These are phyloP conservation scores for Apiospora rasikravindrae DNA, from an alignment of 2,329 filamentous ascomycete genomes.

Conservation along the genomic window DNA sequence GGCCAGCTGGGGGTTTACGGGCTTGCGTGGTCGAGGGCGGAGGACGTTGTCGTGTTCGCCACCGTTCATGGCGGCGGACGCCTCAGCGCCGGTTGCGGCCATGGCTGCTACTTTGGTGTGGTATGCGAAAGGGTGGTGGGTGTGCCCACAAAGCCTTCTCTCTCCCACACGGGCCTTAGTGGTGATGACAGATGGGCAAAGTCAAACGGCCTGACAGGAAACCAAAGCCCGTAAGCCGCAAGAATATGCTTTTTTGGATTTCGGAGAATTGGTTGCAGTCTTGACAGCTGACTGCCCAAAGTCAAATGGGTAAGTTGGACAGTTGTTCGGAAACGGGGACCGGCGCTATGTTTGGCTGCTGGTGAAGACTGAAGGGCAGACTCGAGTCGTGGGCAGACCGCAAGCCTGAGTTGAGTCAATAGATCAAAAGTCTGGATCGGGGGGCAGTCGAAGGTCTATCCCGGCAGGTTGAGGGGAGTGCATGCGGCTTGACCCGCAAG, in stretches of 20 bases:
- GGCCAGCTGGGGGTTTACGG: slow-evolving; percentile 53
- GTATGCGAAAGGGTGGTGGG: neutral
- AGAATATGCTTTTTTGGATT: neutral
- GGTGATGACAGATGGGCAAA: neutral
- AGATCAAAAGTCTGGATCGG: neutral
- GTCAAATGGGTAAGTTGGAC: neutral
- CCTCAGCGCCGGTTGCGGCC: slow-evolving; percentile 25
- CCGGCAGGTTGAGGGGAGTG: neutral
- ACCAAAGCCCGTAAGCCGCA: neutral
- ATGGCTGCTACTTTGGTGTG: neutral
- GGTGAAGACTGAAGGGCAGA: neutral
- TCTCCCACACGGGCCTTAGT: neutral
- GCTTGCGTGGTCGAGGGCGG: slow-evolving; percentile 56
- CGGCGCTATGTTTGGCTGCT: neutral
- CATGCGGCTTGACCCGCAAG: slow-evolving; percentile 7
- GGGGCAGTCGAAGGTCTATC: neutral
- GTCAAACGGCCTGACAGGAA: neutral
- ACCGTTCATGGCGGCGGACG: slow-evolving; percentile 26
- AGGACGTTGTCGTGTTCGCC: slow-evolving; percentile 49
- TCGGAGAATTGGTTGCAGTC: neutral
- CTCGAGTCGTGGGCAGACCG: neutral
- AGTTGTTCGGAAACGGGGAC: neutral
- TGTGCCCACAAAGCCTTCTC: neutral
- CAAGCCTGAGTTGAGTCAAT: neutral
- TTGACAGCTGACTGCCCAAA: neutral